Conservation (phyloP, 208 protist genomes). For the Crithidia sp. region DNA sequence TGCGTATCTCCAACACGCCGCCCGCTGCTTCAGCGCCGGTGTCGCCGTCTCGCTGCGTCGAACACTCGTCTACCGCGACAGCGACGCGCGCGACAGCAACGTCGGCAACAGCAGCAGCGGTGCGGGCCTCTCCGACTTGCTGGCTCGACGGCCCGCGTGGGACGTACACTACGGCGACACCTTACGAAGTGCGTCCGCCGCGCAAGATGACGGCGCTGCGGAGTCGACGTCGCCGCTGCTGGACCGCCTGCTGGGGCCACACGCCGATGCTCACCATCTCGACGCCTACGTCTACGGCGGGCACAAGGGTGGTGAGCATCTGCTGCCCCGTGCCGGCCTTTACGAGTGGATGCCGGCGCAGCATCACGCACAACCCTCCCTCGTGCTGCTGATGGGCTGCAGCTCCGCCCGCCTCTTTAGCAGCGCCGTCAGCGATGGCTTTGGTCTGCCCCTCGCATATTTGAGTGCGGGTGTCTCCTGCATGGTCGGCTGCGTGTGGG, state of each 20-base stretch:
- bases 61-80: constrained; percentile 36
- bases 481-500: constrained; percentile 75
- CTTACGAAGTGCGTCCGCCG: constrained; percentile 1
- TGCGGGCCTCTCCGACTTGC: constrained; percentile 10
- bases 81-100: constrained; percentile 15
- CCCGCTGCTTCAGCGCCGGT: not conserved
- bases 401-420: constrained; percentile 63
- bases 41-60: constrained; percentile 17
- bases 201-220: not conserved
- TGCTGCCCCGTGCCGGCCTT: constrained; percentile 43
- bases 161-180: constrained; percentile 30
- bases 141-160: constrained; percentile 33
- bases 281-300: constrained; percentile 72
- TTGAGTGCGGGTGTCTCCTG: constrained; percentile 67
- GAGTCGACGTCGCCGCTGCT: constrained; percentile 17
- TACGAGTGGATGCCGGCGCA: constrained; percentile 54
- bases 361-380: not conserved
- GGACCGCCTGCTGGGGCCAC: constrained; percentile 7
- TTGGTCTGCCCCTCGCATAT: constrained; percentile 75
- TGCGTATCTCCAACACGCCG: constrained; percentile 14
- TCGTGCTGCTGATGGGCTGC: constrained; percentile 85
- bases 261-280: constrained; percentile 13
- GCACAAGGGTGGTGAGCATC: constrained; percentile 63
- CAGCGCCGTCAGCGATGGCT: constrained; percentile 40
- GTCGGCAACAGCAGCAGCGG: too few species aligned